These are phyloP conservation scores for Termitomyces sp. DNA, from an alignment of 768 basidiomycete species.

Conservation along the genomic window DNA sequence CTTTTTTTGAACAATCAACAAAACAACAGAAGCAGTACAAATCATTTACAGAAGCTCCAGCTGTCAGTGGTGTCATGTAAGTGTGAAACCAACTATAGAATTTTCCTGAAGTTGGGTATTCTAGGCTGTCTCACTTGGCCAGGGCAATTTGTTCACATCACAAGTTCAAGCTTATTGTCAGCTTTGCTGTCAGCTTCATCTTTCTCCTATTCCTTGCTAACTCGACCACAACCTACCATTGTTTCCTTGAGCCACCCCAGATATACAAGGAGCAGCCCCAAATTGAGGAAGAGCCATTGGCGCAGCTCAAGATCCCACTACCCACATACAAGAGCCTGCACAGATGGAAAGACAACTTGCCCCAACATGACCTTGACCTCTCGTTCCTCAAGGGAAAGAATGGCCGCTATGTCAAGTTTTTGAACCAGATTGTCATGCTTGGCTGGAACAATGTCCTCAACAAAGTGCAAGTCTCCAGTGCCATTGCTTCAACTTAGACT, in stretches of 20 bases:
- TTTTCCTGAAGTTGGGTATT: neutral
- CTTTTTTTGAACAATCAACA: neutral
- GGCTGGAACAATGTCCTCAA: constrained; percentile 40
- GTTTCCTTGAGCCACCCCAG: constrained; percentile 8
- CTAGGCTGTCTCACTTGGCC: constrained; percentile 6
- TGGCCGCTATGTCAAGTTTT: constrained; percentile 34
- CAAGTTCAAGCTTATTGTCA: constrained; percentile 13
- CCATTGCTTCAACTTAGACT: no score
- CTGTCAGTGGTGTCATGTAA: constrained; percentile 1
- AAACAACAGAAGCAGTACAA: neutral
- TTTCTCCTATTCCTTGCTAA: constrained; percentile 9
- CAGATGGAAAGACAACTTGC: constrained; percentile 28
- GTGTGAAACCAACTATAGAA: neutral
- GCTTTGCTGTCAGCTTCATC: constrained; percentile 7
- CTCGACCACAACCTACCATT: constrained; percentile 10
- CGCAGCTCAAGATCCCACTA: constrained; percentile 15
- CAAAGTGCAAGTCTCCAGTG: constrained; percentile 27
- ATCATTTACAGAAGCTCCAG: neutral
- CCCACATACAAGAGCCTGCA: constrained; percentile 25
- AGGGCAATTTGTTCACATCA: constrained; percentile 8
- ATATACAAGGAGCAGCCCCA: no score
- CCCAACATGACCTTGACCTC: constrained; percentile 32
- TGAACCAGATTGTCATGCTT: constrained; percentile 25
- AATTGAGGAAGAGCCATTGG: neutral
- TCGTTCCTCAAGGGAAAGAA: constrained; percentile 32